phyloP scores from a whole-genome alignment of 1,284 basidiomycete genomes.

The Takashimella koratensis region DNA sequence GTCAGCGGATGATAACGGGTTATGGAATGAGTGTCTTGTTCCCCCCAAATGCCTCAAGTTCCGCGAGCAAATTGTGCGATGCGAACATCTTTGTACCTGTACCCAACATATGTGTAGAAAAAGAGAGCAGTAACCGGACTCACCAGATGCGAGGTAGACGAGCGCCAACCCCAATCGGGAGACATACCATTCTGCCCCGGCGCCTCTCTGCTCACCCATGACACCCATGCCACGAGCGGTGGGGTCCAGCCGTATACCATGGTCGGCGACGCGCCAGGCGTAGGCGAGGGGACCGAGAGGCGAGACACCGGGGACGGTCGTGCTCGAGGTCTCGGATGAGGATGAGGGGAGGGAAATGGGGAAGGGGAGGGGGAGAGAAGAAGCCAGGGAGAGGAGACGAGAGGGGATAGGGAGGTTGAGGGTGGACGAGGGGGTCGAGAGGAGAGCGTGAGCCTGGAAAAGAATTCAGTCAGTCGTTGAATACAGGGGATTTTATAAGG shows the following conservation, averaged over 20 bases:
- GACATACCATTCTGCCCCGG: slow-evolving; percentile 43
- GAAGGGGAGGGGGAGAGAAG: slow-evolving; percentile 6
- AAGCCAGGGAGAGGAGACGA: slow-evolving; percentile 11
- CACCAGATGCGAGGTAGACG: slow-evolving; percentile 37
- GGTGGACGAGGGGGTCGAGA: slow-evolving; percentile 26
- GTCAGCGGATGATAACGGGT: not conserved
- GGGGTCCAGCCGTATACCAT: not conserved
- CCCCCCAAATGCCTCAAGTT: too few relatives aligned
- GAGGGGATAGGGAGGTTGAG: slow-evolving; percentile 31
- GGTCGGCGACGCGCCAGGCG: slow-evolving; percentile 40
- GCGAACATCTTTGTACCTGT: too few relatives aligned
- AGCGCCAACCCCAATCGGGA: slow-evolving; percentile 28
- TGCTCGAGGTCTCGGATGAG: slow-evolving; percentile 1
- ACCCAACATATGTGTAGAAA: too few relatives aligned
- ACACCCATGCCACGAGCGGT: slow-evolving; percentile 16
- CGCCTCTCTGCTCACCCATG: slow-evolving; percentile 38
- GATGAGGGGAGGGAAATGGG: slow-evolving; percentile 4
- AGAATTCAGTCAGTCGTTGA: slow-evolving; percentile 1
- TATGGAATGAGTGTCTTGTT: too few relatives aligned
- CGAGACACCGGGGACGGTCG: slow-evolving; percentile 24
- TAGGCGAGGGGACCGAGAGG: slow-evolving; percentile 34
- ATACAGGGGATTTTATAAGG: too few relatives aligned
- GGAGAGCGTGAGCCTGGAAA: slow-evolving; percentile 36
- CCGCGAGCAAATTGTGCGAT: too few relatives aligned
- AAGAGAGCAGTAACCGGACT: slow-evolving; percentile 10